phyloP scores from a whole-genome alignment of 345 rosid species.

The Excoecaria cochinchinensis region DNA sequence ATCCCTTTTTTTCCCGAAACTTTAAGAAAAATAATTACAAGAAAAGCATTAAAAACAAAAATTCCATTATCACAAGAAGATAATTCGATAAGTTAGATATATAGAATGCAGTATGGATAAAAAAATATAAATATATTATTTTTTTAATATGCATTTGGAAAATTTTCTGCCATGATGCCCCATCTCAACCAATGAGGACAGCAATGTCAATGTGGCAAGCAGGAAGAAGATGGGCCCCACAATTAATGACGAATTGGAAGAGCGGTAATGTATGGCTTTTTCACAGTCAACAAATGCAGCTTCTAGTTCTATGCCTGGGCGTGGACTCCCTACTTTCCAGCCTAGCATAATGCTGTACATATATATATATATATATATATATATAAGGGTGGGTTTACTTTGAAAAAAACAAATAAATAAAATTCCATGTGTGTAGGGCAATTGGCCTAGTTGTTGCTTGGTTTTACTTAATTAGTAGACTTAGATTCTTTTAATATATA shows the following conservation, averaged over 20 bases:
- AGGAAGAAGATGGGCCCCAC: conserved; percentile 27
- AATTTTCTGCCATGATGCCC: conserved; percentile 13
- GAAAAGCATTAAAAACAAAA: too few relatives aligned
- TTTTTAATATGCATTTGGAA: neutral
- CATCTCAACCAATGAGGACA: conserved; percentile 34
- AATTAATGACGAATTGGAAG: neutral
- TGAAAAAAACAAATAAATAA: neutral
- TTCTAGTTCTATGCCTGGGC: neutral
- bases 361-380: too few relatives aligned
- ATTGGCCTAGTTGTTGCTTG: neutral
- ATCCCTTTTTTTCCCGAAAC: too few relatives aligned
- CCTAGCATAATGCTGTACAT: neutral
- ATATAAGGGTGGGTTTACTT: neutral
- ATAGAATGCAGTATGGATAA: too few relatives aligned
- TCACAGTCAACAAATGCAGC: conserved; percentile 40
- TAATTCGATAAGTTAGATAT: too few relatives aligned
- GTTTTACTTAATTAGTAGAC: neutral
- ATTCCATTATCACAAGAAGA: too few relatives aligned
- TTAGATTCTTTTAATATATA: too few relatives aligned
- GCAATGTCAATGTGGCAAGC: conserved; percentile 41
- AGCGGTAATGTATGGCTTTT: too few relatives aligned
- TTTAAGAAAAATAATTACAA: too few relatives aligned
- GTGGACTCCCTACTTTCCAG: conserved; percentile 6
- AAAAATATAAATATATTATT: too few relatives aligned
- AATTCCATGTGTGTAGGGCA: too few relatives aligned